Percentiles rank a stretch among this genome's conserved stretches.
phyloP scores from a whole-genome alignment of 1,139 yeast species.

The Lizanozyma gosingica region DNA sequence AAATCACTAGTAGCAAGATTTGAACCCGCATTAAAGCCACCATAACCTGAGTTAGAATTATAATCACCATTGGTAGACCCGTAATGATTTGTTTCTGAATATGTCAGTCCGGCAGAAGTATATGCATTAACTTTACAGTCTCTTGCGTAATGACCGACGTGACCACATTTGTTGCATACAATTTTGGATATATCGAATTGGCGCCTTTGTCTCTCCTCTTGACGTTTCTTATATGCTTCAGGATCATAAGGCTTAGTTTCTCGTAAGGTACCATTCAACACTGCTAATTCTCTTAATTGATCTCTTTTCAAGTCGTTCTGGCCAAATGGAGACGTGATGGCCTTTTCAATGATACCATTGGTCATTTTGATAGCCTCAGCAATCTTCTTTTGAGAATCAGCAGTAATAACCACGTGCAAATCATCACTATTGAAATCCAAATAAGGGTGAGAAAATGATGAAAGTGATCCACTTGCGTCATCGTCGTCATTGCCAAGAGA shows the following conservation, averaged over 20 bases:
- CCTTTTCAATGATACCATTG: slow-evolving; percentile 71
- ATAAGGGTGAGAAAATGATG: slow-evolving; percentile 17
- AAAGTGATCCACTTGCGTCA: slow-evolving; percentile 9
- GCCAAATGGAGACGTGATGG: slow-evolving; percentile 83
- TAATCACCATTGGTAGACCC: not conserved
- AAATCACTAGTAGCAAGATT: too few relatives aligned
- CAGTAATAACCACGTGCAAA: slow-evolving; percentile 79
- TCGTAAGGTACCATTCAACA: slow-evolving; percentile 86
- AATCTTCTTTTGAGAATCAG: slow-evolving; percentile 73
- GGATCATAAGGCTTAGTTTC: slow-evolving; percentile 66
- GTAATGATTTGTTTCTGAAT: not conserved
- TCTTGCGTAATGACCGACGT: slow-evolving; percentile 76
- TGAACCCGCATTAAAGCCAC: slow-evolving; percentile 1
- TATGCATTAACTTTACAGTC: slow-evolving; percentile 51
- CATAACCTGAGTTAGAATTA: not conserved
- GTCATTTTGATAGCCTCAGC: slow-evolving; percentile 69
- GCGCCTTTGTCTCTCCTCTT: slow-evolving; percentile 21
- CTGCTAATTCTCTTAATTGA: slow-evolving; percentile 86
- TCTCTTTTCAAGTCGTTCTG: slow-evolving; percentile 87
- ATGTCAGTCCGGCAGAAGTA: not conserved
- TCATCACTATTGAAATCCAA: slow-evolving; percentile 46
- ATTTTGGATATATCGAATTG: slow-evolving; percentile 46
- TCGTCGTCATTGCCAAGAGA: slow-evolving; percentile 30
- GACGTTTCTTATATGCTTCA: slow-evolving; percentile 49
- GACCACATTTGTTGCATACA: slow-evolving; percentile 73